phyloP scores from a whole-genome alignment of 2,329 filamentous ascomycete genomes.

The Colletotrichum truncatum region DNA sequence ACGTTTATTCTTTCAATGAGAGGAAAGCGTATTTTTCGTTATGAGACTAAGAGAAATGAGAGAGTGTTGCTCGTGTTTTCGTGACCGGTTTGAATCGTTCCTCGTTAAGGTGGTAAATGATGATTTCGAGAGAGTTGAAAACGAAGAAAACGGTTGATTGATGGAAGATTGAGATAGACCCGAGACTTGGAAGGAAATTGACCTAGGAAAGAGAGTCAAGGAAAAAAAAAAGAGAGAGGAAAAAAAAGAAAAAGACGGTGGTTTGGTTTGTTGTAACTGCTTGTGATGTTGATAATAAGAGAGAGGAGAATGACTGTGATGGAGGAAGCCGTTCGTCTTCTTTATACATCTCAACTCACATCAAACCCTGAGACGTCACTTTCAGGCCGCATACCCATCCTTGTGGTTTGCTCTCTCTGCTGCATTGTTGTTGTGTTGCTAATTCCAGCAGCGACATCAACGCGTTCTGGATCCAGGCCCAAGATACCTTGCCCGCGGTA shows the following conservation, averaged over 20 bases:
- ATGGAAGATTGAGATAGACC: conserved; percentile 23
- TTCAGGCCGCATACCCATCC: not conserved
- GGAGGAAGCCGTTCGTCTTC: not conserved
- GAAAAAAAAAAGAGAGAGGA: conserved; percentile 33
- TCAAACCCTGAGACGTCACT: not conserved
- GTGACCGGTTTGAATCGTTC: too few relatives aligned
- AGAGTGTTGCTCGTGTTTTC: too few relatives aligned
- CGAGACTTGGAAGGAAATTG: conserved; percentile 33
- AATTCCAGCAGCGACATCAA: conserved; percentile 14
- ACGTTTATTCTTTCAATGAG: not conserved
- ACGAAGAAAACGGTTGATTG: conserved; percentile 18
- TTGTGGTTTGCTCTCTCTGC: not conserved
- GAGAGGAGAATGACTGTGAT: not conserved
- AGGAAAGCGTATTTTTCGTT: not conserved
- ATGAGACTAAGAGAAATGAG: not conserved
- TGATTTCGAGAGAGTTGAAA: not conserved
- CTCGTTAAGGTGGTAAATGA: too few relatives aligned
- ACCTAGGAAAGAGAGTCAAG: conserved; percentile 36
- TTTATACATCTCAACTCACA: conserved; percentile 26
- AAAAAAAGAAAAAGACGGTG: conserved; percentile 35
- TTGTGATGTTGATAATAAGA: conserved; percentile 16
- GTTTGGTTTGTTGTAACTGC: conserved; percentile 31
- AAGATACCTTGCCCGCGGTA: not conserved
- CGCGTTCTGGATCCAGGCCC: conserved; percentile 4
- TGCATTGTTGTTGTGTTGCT: conserved; percentile 25